Evolutionary conservation across 805 yeast genomes (phyloP), one percentile per base, ranked within the genome.

Genomic region (Kazachstania africana): DNA sequence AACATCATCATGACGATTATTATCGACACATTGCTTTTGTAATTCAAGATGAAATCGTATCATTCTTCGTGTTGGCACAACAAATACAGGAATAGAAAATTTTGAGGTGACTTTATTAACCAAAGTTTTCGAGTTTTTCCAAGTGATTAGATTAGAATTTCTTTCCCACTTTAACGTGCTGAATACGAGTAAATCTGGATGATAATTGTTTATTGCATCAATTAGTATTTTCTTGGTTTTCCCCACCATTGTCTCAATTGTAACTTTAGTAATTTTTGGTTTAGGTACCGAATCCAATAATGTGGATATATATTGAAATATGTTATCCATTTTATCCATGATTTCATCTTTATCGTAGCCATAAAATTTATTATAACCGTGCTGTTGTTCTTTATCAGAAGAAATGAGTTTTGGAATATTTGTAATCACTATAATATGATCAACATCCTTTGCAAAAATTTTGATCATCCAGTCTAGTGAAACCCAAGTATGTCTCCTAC

Each of bases 401-500:
- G 28, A 15, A 8, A 28, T 24, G 6, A 43, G 31, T 27, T 42
- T 28, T 2, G 59, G 58, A 17, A 54, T 31, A 28, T 50, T 53
- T 2, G 84, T 65, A 8, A 72, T 65, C 4, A 80, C 65, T 4
- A 79, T 68, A 4, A 80, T 53, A 8, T 72, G 66, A 6, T 83
- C 81, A 45, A 73, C 60, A 39, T 69, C 72, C 3, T 24, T 4
- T 5, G 24, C n/a, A 75, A 50, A 8, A 74, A 54, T 26, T 61
- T 59, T 35, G 76, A 56, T 6, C 15, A 70, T 58, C 78, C 81
- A 80, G 48, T 80, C 93, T 23, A 80, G 51, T 2, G 84, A 75
- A 6, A 78, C 82, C 93, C 93, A 80, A 0, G 91, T 76, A 54
- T 80, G 88, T 32, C 59, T 64, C 36, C 87, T 59, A 1, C 83